Conservation (phyloP, 805 yeast genomes). For the Komagataella populi region DNA sequence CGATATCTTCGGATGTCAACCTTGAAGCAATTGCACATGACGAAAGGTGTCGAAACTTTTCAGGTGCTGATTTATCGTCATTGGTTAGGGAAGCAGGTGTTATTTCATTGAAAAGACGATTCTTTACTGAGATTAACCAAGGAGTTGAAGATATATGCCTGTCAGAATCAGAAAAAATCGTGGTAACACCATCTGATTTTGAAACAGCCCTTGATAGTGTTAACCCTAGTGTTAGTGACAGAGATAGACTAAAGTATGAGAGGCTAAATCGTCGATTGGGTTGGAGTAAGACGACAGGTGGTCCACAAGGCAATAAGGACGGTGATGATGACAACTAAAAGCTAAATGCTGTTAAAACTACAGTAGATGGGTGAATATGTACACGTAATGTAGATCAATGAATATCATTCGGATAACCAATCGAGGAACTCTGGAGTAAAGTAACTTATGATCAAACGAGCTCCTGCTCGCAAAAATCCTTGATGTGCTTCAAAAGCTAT, state of each 20-base stretch:
- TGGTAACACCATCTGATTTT: conserved; percentile 58
- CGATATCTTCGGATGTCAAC: conserved; percentile 51
- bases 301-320: conserved; percentile 2
- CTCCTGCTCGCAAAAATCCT: conserved; percentile 93
- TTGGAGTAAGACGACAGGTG: conserved; percentile 31
- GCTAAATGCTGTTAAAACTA: neutral
- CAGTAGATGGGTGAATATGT: neutral
- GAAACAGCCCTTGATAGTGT: conserved; percentile 57
- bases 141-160: conserved; percentile 30
- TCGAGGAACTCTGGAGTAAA: conserved; percentile 93
- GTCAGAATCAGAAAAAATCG: conserved; percentile 21
- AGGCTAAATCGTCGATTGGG: conserved; percentile 62
- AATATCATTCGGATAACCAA: conserved; percentile 48
- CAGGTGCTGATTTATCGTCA: conserved; percentile 94
- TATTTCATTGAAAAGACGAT: conserved; percentile 63
- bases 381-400: neutral
- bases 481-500: conserved; percentile 78
- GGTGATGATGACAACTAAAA: neutral
- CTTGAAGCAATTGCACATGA: conserved; percentile 52
- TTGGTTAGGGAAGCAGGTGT: conserved; percentile 92
- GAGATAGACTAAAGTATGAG: conserved; percentile 69
- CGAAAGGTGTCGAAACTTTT: conserved; percentile 73
- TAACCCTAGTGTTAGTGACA: conserved; percentile 83
- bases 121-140: conserved; percentile 36
- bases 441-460: conserved; percentile 79